phyloP scores from a whole-genome alignment of 2,329 filamentous ascomycete species.

The Verticillium nonalfalfae region DNA sequence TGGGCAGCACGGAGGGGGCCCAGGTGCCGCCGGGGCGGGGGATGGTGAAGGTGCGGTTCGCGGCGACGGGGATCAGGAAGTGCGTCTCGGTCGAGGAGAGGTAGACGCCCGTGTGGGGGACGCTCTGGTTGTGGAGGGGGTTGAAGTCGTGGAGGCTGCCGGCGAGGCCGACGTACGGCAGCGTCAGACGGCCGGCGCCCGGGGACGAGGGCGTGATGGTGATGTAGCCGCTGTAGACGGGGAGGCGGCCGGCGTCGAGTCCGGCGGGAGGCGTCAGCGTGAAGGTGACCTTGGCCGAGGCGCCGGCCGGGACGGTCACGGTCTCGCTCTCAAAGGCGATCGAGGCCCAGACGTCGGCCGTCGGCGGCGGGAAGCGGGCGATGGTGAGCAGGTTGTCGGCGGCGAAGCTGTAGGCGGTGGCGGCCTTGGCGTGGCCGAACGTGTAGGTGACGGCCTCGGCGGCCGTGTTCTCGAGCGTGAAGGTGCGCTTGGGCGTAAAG shows the following conservation, averaged over 20 bases:
- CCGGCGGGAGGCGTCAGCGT: slow-evolving; percentile 18
- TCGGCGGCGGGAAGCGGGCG: slow-evolving; percentile 10
- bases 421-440: slow-evolving; percentile 26
- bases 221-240: slow-evolving; percentile 37
- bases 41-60: slow-evolving; percentile 17
- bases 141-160: slow-evolving; percentile 17
- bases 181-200: slow-evolving; percentile 15
- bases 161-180: slow-evolving; percentile 32
- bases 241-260: slow-evolving; percentile 22
- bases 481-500: slow-evolving; percentile 23
- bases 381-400: slow-evolving; percentile 2
- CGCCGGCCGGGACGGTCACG: slow-evolving; percentile 20
- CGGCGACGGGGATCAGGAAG: slow-evolving; percentile 10
- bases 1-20: neutral
- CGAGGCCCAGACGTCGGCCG: slow-evolving; percentile 7
- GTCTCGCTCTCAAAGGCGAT: slow-evolving; percentile 8
- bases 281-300: slow-evolving; percentile 17
- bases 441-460: slow-evolving; percentile 25
- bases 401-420: slow-evolving; percentile 29
- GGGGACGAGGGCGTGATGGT: slow-evolving; percentile 28
- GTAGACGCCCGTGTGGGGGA: slow-evolving; percentile 8
- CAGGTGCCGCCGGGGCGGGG: slow-evolving; percentile 8
- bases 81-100: slow-evolving; percentile 7
- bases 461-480: slow-evolving; percentile 33
- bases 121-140: slow-evolving; percentile 6